Base-by-base conservation (phyloP, 1,284 basidiomycete species). In the Flammula alnicola region DNA sequence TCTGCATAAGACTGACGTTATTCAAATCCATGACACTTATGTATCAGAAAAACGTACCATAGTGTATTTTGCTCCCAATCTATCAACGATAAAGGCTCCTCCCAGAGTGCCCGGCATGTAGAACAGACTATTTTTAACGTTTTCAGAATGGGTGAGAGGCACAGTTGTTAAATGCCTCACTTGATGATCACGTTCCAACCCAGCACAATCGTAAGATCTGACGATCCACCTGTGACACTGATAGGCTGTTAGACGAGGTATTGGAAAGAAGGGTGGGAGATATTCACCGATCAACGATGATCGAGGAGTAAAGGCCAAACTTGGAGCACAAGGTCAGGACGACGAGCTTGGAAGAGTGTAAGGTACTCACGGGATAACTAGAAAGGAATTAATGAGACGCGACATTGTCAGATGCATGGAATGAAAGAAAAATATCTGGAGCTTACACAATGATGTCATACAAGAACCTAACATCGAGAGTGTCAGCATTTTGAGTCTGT, bases 251-350 rank as follows among this genome's bases (percentile, higher is more conserved):
- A 11, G 52, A 29, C 32, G 29, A 48, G 45, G 43, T 25, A 30
- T 12, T 5, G 22, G 4, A 36, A 14, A 37, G 5, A 19, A 26
- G 10, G 38, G 5, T 32, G 11, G 2, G 23, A 29, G 36, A 49
- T 8, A 43, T 39, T 54, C 59, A 87, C 85, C 75, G 76, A 63
- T 86, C 71, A 8, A 91, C 74, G 54, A 95, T 81, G n/a, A 86
- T 85, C 3, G 88, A 86, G 9, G 91, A 86, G 69, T 91, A 97
- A 47, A 96, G 75, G 31, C 90, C 87, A 65, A 93, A 93, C 83
- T 91, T 38, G 3, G n/a, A 27, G 7, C 19, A 8, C 5, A 37
- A 5, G 22, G 33, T 35, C n/a, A 14, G 16, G 29, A 23, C 20
- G 20, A 35, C 2, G 12, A 32, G 17, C 6, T 19, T 20, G 2